Evolutionary conservation across 148 eudicot species (phyloP).

Genomic region (Cornus suecica): DNA sequence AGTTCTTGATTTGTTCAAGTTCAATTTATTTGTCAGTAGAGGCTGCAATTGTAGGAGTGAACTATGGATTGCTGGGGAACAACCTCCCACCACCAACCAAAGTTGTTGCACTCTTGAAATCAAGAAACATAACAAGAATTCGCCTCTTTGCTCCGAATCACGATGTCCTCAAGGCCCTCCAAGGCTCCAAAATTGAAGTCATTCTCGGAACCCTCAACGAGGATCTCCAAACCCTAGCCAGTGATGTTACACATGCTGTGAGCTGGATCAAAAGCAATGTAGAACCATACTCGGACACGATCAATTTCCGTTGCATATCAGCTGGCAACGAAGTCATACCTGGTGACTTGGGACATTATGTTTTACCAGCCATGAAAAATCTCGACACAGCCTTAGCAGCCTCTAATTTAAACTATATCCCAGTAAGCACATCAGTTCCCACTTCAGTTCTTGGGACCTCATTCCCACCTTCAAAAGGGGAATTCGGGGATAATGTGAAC

Average conservation of each 20-base stretch:
- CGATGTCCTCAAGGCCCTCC: constrained; percentile 11
- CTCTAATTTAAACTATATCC: neutral
- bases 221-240: constrained; percentile 15
- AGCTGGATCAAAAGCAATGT: constrained; percentile 16
- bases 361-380: constrained; percentile 19
- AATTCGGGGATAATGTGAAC: constrained; percentile 1
- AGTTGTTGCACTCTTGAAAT: constrained; percentile 17
- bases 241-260: constrained; percentile 7
- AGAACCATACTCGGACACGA: constrained; percentile 2
- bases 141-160: constrained; percentile 22
- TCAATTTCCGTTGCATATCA: constrained; percentile 14
- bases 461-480: constrained; percentile 20
- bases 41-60: neutral
- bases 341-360: constrained; percentile 10
- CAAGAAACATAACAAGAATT: constrained; percentile 10
- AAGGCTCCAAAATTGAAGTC: constrained; percentile 15
- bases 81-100: constrained; percentile 20
- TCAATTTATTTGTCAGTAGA: neutral
- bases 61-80: constrained; percentile 17
- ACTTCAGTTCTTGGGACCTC: constrained; percentile 12
- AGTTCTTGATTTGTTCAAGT: neutral
- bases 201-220: constrained; percentile 22
- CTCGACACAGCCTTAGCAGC: constrained; percentile 3
- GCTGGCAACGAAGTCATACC: constrained; percentile 26
- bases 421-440: constrained; percentile 11